Evolutionary conservation across 2,329 filamentous ascomycete species (phyloP), one percentile per base, ranked within the genome.

Genomic region (Cryphonectria radicalis): DNA sequence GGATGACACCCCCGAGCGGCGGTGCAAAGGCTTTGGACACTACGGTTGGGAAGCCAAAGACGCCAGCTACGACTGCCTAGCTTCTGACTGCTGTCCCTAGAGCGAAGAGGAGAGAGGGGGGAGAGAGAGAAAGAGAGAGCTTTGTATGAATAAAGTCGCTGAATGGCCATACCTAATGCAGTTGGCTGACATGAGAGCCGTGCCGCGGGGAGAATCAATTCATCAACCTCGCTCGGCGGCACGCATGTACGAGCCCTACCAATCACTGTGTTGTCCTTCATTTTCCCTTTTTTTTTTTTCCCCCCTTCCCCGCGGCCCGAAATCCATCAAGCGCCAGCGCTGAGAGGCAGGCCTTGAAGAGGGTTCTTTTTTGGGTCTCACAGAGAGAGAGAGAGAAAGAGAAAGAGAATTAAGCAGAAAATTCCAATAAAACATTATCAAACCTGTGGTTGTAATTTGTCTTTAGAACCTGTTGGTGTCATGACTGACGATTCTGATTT

Each of bases 1-100:
- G 95, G 95, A 91, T 98, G 84, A 95, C 92, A 64, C 82, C 86
- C 57, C 75, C 80, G 25, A 69, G 32, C 37, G 69, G 72, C 8
- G 50, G 69, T 53, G 43, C 22, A 13, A 73, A 66, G 66, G 22
- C 63, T 7, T 50, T 73, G 69, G 72, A 73, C 42, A 50, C 67
- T 28, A 14, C 67, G 43, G 59, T 46, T 69, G 78, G 78, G 66
- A 85, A 85, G 76, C 81, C 84, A 63, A 84, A 83, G 76, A 78
- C 81, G 14, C 78, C 82, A 2, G 77, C 83, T 25, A 73, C 72
- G 25, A 63, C 72, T 17, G 72, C 67, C 35, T 73, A 63, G 59
- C 55, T n/a, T 32, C 13, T 59, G 28, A 17, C 25, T 35, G 55
- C 28, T 28, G 14, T 59, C 55, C 28, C 6, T 2, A 50, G 46